Percentiles rank a stretch among this genome's conserved stretches.
phyloP scores from a whole-genome alignment of 2,329 filamentous ascomycete genomes.

The Penicillium corylophilum region DNA sequence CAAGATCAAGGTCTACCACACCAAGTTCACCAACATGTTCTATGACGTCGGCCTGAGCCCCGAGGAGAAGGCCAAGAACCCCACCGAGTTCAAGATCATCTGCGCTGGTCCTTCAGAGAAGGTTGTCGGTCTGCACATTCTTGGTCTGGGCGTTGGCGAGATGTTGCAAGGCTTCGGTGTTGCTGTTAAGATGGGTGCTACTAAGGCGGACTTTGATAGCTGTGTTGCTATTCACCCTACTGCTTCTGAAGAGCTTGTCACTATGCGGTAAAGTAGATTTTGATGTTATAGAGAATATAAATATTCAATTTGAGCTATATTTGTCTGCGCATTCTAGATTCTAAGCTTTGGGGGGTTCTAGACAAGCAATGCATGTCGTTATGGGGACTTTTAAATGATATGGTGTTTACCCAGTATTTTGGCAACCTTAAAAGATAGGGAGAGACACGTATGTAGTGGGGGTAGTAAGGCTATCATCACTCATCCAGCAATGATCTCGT shows the following conservation, averaged over 20 bases:
- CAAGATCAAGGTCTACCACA: constrained; percentile 52
- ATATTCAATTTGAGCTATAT: neutral
- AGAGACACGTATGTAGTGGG: too few relatives aligned
- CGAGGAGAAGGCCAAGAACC: constrained; percentile 51
- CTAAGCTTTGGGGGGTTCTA: too few relatives aligned
- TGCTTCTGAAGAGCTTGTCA: constrained; percentile 71
- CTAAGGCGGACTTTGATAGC: constrained; percentile 73
- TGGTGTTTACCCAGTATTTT: too few relatives aligned
- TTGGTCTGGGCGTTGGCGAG: constrained; percentile 54
- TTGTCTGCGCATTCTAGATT: neutral
- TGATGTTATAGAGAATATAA: constrained; percentile 2
- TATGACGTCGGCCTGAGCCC: constrained; percentile 45
- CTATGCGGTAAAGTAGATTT: constrained; percentile 36
- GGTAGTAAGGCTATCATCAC: too few relatives aligned
- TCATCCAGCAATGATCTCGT: too few relatives aligned
- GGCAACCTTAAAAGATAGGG: too few relatives aligned
- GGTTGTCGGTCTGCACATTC: constrained; percentile 52
- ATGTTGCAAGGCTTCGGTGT: constrained; percentile 77
- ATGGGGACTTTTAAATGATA: too few relatives aligned
- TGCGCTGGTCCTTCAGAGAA: constrained; percentile 51
- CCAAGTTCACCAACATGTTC: constrained; percentile 51
- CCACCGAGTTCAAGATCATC: constrained; percentile 53
- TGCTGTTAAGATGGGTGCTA: constrained; percentile 76
- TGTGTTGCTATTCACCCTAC: constrained; percentile 77
- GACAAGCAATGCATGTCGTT: too few relatives aligned